phyloP scores from a whole-genome alignment of 495 filamentous ascomycete genomes.

The Penicillium goetzii region DNA sequence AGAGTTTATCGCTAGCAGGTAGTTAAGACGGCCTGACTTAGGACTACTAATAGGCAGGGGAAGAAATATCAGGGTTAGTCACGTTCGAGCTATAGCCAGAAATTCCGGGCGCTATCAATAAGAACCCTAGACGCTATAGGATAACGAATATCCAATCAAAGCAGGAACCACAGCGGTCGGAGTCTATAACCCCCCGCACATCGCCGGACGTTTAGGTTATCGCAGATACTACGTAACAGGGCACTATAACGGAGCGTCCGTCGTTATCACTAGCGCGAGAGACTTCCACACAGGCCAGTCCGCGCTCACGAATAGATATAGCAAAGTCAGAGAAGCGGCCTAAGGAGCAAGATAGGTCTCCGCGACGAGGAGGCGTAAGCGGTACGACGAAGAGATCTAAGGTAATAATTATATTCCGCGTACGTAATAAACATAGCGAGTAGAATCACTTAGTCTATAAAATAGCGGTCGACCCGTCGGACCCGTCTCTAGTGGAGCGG shows the following conservation, averaged over 20 bases:
- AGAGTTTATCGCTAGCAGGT: neutral
- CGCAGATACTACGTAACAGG: slow-evolving; percentile 1
- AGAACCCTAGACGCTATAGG: slow-evolving; percentile 1
- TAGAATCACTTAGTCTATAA: slow-evolving; percentile 10
- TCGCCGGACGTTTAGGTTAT: slow-evolving; percentile 4
- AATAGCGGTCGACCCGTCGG: slow-evolving; percentile 3
- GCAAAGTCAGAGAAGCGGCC: slow-evolving; percentile 1
- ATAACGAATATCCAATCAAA: slow-evolving; percentile 4
- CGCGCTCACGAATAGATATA: neutral
- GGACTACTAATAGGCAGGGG: slow-evolving; percentile 4
- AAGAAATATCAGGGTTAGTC: slow-evolving; percentile 2
- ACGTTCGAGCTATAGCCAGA: slow-evolving; percentile 3
- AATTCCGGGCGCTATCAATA: neutral
- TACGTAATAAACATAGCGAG: slow-evolving; percentile 5
- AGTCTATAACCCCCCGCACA: neutral
- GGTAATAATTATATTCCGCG: slow-evolving; percentile 3
- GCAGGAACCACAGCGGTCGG: neutral
- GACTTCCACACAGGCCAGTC: neutral
- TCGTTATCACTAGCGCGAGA: slow-evolving; percentile 1
- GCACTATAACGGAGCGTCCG: neutral
- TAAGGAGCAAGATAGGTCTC: slow-evolving; percentile 8
- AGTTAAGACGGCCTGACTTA: slow-evolving; percentile 8
- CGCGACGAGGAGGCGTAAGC: slow-evolving; percentile 6
- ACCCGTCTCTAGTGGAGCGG: slow-evolving; percentile 1
- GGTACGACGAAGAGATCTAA: slow-evolving; percentile 1